Evolutionary conservation across 2,329 filamentous ascomycete species (phyloP).

Genomic region (Xylariaceae sp.): DNA sequence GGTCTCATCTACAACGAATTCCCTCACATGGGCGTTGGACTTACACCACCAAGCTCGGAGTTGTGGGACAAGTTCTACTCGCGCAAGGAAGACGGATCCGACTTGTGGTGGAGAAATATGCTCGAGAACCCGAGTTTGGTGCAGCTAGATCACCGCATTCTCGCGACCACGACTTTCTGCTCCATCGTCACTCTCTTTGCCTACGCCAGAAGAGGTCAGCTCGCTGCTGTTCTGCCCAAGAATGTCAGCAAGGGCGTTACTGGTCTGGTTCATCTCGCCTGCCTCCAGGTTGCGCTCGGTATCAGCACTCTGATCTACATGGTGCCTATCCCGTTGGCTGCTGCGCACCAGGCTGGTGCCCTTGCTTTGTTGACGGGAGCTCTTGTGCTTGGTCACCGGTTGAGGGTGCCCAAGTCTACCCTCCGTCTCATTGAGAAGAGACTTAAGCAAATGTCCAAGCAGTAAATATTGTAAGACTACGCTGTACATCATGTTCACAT

Average conservation of each 20-base stretch:
- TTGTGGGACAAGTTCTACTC: conserved; percentile 83
- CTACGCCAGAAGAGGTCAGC: conserved; percentile 65
- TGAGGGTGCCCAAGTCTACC: conserved; percentile 66
- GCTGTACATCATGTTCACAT: not conserved
- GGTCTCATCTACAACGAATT: conserved; percentile 99
- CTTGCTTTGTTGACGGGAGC: conserved; percentile 79
- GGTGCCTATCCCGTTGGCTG: conserved; percentile 81
- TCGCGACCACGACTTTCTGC: conserved; percentile 84
- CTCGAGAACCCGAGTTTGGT: conserved; percentile 95
- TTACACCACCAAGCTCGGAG: conserved; percentile 75
- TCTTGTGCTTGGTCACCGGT: conserved; percentile 69
- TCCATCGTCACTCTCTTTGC: conserved; percentile 72
- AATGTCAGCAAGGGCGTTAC: conserved; percentile 63
- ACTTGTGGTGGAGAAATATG: conserved; percentile 95
- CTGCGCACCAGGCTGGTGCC: conserved; percentile 87
- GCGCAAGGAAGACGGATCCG: conserved; percentile 68
- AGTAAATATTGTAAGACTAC: not conserved
- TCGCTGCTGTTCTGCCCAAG: conserved; percentile 54
- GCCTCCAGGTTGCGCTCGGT: conserved; percentile 76
- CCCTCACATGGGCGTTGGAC: conserved; percentile 82
- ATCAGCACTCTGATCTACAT: conserved; percentile 92
- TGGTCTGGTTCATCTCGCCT: conserved; percentile 77
- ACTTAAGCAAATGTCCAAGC: conserved; percentile 30
- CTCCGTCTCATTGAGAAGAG: conserved; percentile 54
- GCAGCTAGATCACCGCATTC: conserved; percentile 89